Evolutionary conservation across 768 basidiomycete species (phyloP).

Genomic region (Suillus bovinus): DNA sequence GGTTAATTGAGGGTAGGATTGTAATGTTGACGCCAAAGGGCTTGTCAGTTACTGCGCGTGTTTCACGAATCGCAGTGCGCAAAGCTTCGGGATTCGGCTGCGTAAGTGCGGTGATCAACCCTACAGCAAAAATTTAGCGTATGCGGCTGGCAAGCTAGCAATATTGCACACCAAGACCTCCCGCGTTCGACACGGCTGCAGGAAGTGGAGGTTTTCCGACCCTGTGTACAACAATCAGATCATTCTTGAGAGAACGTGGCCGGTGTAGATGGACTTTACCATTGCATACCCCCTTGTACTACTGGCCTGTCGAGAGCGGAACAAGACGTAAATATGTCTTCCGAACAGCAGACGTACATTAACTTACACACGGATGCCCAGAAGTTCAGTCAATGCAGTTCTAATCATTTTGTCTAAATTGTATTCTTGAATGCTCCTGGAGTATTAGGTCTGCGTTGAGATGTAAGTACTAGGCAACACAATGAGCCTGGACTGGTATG

Average conservation of each 20-base stretch:
- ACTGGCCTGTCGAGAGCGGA: conserved; percentile 53
- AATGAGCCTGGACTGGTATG: not conserved
- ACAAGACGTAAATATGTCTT: conserved; percentile 3
- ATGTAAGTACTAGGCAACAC: not conserved
- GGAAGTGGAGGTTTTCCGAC: conserved; percentile 76
- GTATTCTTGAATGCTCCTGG: not conserved
- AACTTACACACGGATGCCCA: conserved; percentile 66
- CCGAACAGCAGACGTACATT: not conserved
- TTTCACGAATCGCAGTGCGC: conserved; percentile 77
- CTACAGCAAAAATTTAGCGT: conserved; percentile 34
- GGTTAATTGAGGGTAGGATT: conserved; percentile 84
- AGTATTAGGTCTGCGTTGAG: not conserved
- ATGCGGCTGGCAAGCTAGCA: conserved; percentile 1
- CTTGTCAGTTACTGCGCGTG: conserved; percentile 63
- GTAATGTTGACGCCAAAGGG: conserved; percentile 88
- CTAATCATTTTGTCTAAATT: conserved; percentile 33
- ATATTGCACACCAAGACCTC: conserved; percentile 60
- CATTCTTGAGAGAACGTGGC: not conserved
- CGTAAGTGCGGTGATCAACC: conserved; percentile 84
- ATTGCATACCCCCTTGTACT: conserved; percentile 92
- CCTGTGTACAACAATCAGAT: conserved; percentile 41
- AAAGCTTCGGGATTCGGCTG: conserved; percentile 85
- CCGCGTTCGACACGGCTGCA: conserved; percentile 80
- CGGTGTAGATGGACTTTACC: conserved; percentile 40
- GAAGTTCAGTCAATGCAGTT: conserved; percentile 63